A percentile compares a stretch with the other conserved stretches of the same genome.
Conservation (phyloP, 2,329 filamentous ascomycete species). For the Aspergillus niger region DNA sequence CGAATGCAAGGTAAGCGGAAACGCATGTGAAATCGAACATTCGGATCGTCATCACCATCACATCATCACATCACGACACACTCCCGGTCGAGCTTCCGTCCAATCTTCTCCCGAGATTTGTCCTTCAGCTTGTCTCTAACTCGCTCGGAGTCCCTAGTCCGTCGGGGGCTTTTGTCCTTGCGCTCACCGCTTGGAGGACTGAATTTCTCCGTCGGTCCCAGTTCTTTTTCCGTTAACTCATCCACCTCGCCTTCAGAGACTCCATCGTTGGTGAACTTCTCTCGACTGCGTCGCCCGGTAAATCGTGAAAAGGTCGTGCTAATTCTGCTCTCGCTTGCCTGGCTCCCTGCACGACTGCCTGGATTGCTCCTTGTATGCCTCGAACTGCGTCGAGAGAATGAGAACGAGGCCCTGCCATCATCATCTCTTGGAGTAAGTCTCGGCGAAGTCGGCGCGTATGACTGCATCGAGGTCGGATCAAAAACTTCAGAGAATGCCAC, state of each 20-base stretch:
- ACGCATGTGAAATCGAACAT: background rate
- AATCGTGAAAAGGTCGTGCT: slow-evolving; percentile 41
- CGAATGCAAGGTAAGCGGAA: background rate
- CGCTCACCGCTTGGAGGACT: slow-evolving; percentile 19
- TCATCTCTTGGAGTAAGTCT: slow-evolving; percentile 29
- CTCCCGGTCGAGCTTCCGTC: slow-evolving; percentile 44
- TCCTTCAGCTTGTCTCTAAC: slow-evolving; percentile 34
- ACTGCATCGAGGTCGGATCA: slow-evolving; percentile 22
- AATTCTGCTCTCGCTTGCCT: slow-evolving; percentile 39
- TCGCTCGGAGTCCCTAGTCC: slow-evolving; percentile 25
- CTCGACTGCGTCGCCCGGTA: slow-evolving; percentile 33
- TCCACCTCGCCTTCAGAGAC: slow-evolving; percentile 32
- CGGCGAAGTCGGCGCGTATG: slow-evolving; percentile 29
- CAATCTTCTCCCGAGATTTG: slow-evolving; percentile 39
- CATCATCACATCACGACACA: slow-evolving; percentile 45
- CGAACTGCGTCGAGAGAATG: slow-evolving; percentile 33
- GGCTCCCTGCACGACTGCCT: slow-evolving; percentile 39
- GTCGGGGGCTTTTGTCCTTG: slow-evolving; percentile 28
- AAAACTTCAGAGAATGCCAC: slow-evolving; percentile 31
- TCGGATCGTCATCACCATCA: background rate
- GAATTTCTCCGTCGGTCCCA: slow-evolving; percentile 20
- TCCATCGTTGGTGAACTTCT: slow-evolving; percentile 33
- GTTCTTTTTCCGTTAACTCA: slow-evolving; percentile 28
- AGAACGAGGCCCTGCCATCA: slow-evolving; percentile 24
- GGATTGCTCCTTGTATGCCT: slow-evolving; percentile 34